Evolutionary conservation across 441 rosid species (phyloP), one percentile per base, ranked within the genome.

Genomic region (Populus hybrid): DNA sequence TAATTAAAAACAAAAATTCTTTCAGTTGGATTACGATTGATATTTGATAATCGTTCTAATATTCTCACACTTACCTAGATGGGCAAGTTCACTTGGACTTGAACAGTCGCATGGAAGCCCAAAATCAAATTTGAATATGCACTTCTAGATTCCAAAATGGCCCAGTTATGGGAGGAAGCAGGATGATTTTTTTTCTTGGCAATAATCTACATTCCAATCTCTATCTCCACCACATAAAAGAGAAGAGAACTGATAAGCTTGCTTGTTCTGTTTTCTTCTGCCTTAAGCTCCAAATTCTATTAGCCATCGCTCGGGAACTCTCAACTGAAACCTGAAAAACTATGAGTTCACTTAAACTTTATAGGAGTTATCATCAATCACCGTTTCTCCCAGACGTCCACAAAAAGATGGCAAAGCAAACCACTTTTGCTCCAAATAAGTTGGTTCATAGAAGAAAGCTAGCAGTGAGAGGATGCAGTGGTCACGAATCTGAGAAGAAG

Each of bases 261-360:
- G 67, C 28, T 19, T 63, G 23, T 3, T 24, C 3, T 1, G 23
- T 28, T 69, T 26, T 0, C 19, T 7, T 42, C 6, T 26, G 2
- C 3, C n/a, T 16, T 2, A 6, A 53, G 14, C 68, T 8, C 3
- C 3, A 67, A 12, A 68, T 63, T 21, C 16, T 19, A 11, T n/a
- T 23, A 8, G 30, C 14, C 38, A 4, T 4, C 23, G 2, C 7
- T 46, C 74, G 2, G 18, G 3, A 70, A 30, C 7, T 67, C 35
- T 26, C 18, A 28, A 4, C 36, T 12, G 61, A 24, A 19, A 14
- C 42, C 26, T 2, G 26, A 40, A 67, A 73, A 34, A 75, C 26
- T 26, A 88, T 85, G 88, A 82, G n/a, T 65, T 70, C 83, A 71
- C 38, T 87, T 36, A 80, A 78, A 34, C 30, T 50, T 63, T 82